Evolutionary conservation across 495 filamentous ascomycete genomes (phyloP).

Genomic region (Bacidia rubella): DNA sequence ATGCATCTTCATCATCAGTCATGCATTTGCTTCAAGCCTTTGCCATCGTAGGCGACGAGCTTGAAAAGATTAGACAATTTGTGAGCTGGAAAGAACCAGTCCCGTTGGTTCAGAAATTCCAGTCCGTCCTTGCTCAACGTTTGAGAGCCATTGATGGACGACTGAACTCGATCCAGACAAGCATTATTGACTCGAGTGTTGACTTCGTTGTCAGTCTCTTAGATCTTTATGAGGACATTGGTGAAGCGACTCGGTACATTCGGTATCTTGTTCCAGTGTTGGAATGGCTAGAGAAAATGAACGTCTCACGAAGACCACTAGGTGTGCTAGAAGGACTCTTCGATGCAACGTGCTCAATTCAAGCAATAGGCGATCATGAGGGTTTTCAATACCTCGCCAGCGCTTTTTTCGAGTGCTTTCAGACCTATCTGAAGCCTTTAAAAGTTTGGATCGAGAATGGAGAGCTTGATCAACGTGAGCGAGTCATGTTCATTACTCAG

Average conservation of each 20-base stretch:
- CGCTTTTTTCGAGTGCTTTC: slow-evolving; percentile 73
- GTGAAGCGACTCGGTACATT: slow-evolving; percentile 39
- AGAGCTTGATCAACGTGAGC: slow-evolving; percentile 45
- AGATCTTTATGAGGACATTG: slow-evolving; percentile 45
- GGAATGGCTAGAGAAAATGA: slow-evolving; percentile 14
- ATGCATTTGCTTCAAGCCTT: slow-evolving; percentile 30
- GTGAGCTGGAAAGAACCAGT: slow-evolving; percentile 23
- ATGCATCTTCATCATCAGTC: slow-evolving; percentile 28
- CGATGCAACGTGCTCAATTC: slow-evolving; percentile 49
- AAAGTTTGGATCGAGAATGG: slow-evolving; percentile 77
- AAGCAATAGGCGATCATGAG: slow-evolving; percentile 49
- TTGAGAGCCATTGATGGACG: slow-evolving; percentile 30
- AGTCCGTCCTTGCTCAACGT: slow-evolving; percentile 31
- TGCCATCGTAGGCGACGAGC: slow-evolving; percentile 30
- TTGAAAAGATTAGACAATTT: slow-evolving; percentile 38
- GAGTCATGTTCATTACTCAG: slow-evolving; percentile 61
- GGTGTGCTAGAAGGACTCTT: slow-evolving; percentile 61
- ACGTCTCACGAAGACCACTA: slow-evolving; percentile 30
- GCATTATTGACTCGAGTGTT: slow-evolving; percentile 26
- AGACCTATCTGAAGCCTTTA: slow-evolving; percentile 68
- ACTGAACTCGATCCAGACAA: slow-evolving; percentile 32
- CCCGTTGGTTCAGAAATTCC: slow-evolving; percentile 43
- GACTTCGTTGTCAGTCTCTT: slow-evolving; percentile 41
- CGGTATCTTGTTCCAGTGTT: slow-evolving; percentile 38
- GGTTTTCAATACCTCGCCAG: slow-evolving; percentile 46